Evolutionary conservation across 2,329 filamentous ascomycete genomes (phyloP).

Genomic region (Chrysosporium keratinophilum): DNA sequence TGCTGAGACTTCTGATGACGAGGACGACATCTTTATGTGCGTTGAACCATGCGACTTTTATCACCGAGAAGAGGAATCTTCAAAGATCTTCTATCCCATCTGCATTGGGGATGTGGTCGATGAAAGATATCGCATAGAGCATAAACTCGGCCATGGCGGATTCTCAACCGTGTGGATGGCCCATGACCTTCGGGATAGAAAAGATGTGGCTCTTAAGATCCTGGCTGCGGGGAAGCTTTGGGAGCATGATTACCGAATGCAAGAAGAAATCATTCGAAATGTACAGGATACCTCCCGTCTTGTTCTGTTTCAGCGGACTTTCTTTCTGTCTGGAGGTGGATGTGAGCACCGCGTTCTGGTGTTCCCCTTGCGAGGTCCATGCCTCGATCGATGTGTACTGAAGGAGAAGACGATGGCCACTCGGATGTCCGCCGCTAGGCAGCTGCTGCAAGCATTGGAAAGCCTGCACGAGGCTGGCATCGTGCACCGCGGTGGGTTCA

Average conservation of each 20-base stretch:
- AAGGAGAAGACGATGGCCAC: slow-evolving; percentile 16
- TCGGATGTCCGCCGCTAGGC: slow-evolving; percentile 24
- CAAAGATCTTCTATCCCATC: slow-evolving; percentile 10
- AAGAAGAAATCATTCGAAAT: slow-evolving; percentile 9
- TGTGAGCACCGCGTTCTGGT: slow-evolving; percentile 16
- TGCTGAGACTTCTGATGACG: not conserved
- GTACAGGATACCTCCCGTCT: slow-evolving; percentile 12
- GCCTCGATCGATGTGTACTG: not conserved
- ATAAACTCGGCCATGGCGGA: slow-evolving; percentile 13
- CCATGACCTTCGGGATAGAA: slow-evolving; percentile 10
- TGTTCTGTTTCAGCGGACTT: slow-evolving; percentile 10
- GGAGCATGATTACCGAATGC: slow-evolving; percentile 11
- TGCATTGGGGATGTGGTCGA: slow-evolving; percentile 9
- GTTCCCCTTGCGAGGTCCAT: slow-evolving; percentile 20
- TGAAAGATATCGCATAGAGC: slow-evolving; percentile 13
- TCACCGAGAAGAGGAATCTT: not conserved
- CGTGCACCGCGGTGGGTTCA: slow-evolving; percentile 21
- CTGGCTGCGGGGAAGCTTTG: not conserved
- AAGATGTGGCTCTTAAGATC: slow-evolving; percentile 15
- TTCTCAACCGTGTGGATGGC: slow-evolving; percentile 16
- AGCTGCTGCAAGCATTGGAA: slow-evolving; percentile 22
- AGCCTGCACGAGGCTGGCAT: slow-evolving; percentile 23
- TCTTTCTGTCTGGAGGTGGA: slow-evolving; percentile 7
- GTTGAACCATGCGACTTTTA: not conserved
- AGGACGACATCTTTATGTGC: not conserved